phyloP scores from a whole-genome alignment of 805 yeast species.

The Spathaspora sp. region DNA sequence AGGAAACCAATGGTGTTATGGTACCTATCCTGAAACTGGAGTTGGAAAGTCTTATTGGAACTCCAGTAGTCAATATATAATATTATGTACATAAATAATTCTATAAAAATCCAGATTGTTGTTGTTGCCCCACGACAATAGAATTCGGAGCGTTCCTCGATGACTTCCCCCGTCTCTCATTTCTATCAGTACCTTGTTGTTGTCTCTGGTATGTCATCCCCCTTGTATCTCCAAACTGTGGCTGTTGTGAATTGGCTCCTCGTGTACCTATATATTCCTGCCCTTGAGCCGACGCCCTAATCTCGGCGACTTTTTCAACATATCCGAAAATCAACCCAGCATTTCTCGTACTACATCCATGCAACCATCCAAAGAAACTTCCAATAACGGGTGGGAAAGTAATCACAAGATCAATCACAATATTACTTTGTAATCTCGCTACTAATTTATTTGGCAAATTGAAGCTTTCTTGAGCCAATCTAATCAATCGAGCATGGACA shows the following conservation, averaged over 20 bases:
- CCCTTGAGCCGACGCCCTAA: constrained; percentile 14
- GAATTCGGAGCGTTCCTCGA: background rate
- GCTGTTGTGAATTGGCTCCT: constrained; percentile 2
- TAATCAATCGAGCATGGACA: constrained; percentile 66
- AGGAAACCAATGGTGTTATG: constrained; percentile 59
- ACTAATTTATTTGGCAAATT: constrained; percentile 55
- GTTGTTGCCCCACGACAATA: constrained; percentile 13
- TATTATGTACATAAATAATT: background rate
- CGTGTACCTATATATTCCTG: constrained; percentile 19
- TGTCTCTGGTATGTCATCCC: background rate
- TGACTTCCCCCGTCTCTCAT: constrained; percentile 1
- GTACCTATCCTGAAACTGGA: constrained; percentile 46
- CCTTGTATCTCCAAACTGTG: background rate
- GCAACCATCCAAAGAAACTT: constrained; percentile 70
- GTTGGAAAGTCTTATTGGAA: constrained; percentile 10
- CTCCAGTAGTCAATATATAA: background rate
- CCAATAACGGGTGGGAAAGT: constrained; percentile 83
- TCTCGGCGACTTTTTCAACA: constrained; percentile 15
- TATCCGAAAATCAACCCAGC: constrained; percentile 68
- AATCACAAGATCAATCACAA: constrained; percentile 67
- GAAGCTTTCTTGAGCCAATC: constrained; percentile 54
- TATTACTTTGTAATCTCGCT: constrained; percentile 74
- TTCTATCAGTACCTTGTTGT: background rate
- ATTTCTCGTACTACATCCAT: constrained; percentile 84
- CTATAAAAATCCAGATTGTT: constrained; percentile 17